These are phyloP conservation scores for Austroboletus rostrupii DNA, from an alignment of 1,284 basidiomycete genomes.

Conservation along the genomic window DNA sequence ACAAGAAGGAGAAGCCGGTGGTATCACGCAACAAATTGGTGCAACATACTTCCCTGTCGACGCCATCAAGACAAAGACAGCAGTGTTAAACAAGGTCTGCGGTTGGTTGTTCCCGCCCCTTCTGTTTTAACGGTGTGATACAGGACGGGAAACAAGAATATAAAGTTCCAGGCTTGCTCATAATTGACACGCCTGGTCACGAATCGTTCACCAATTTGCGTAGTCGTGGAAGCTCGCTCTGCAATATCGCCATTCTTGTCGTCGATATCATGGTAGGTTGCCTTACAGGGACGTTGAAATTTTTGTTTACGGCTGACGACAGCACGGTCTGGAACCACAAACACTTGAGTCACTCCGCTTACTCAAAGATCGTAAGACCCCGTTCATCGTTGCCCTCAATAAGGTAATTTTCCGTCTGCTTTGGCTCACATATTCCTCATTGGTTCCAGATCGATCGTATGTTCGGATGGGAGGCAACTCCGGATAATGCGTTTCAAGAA, in stretches of 20 bases:
- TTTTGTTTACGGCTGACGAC: constrained; percentile 14
- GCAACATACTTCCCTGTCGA: constrained; percentile 99
- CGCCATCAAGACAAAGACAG: constrained; percentile 93
- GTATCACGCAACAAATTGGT: constrained; percentile 99
- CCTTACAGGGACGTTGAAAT: constrained; percentile 2
- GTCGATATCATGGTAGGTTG: constrained; percentile 91
- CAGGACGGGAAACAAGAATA: constrained; percentile 85
- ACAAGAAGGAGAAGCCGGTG: constrained; percentile 98
- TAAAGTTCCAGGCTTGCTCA: constrained; percentile 93
- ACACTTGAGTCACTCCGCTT: constrained; percentile 95
- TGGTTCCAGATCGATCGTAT: constrained; percentile 85
- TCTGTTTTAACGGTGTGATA: constrained; percentile 5
- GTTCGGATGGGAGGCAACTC: constrained; percentile 91
- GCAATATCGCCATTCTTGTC: constrained; percentile 98
- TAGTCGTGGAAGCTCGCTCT: constrained; percentile 93
- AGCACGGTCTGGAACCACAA: constrained; percentile 97
- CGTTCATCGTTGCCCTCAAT: constrained; percentile 98
- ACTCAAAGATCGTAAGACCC: constrained; percentile 92
- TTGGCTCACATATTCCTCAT: constrained; percentile 12
- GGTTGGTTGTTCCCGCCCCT: not conserved
- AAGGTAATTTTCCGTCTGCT: constrained; percentile 53
- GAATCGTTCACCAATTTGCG: constrained; percentile 99
- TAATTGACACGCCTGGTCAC: constrained; percentile 99
- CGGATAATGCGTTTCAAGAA: constrained; percentile 90
- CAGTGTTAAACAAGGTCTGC: constrained; percentile 80